These are phyloP conservation scores for Nidula niveotomentosa DNA, from an alignment of 1,284 basidiomycete genomes.

Conservation along the genomic window DNA sequence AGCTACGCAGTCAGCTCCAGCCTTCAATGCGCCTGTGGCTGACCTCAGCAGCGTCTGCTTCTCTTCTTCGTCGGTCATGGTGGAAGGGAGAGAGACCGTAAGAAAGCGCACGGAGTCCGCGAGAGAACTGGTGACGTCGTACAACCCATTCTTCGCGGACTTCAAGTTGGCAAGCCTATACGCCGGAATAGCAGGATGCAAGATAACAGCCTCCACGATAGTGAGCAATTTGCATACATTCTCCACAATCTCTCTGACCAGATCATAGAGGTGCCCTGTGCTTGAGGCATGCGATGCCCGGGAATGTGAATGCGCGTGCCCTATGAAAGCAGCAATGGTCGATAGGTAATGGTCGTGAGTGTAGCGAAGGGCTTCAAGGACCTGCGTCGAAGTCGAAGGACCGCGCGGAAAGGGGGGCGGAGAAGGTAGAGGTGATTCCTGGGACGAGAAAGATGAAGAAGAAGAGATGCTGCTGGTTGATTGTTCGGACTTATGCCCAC, in stretches of 20 bases:
- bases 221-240: conserved; percentile 88
- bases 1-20: conserved; percentile 86
- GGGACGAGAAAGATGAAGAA: conserved; percentile 56
- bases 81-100: conserved; percentile 48
- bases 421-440: conserved; percentile 40
- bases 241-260: conserved; percentile 92
- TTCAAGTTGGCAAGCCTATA: conserved; percentile 61
- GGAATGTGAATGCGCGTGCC: conserved; percentile 93
- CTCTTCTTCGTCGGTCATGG: conserved; percentile 76
- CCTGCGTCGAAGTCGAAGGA: conserved; percentile 61
- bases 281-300: conserved; percentile 87
- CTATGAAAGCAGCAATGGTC: conserved; percentile 95
- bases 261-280: conserved; percentile 91
- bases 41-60: conserved; percentile 76
- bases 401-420: conserved; percentile 68
- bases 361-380: conserved; percentile 67
- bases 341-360: conserved; percentile 91
- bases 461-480: no score
- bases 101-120: conserved; percentile 86
- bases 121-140: conserved; percentile 82
- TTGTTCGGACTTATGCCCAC: background rate
- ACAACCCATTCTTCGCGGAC: conserved; percentile 80
- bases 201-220: conserved; percentile 89
- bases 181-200: conserved; percentile 60
- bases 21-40: conserved; percentile 85